Evolutionary conservation across 2,329 filamentous ascomycete genomes (phyloP).

Genomic region (Nemania abortiva): DNA sequence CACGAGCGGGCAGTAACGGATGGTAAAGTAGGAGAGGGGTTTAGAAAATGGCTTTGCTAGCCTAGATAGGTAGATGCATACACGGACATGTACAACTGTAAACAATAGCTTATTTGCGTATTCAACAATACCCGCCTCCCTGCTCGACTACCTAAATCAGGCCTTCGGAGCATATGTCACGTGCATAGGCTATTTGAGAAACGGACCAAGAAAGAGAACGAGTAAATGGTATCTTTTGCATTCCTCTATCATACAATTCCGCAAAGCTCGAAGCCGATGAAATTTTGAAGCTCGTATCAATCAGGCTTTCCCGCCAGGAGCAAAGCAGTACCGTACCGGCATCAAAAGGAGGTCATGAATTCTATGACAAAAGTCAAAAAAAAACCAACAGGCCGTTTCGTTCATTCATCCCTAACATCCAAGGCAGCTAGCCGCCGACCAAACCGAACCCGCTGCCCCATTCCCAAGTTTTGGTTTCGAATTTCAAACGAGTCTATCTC

Average conservation of each 20-base stretch:
- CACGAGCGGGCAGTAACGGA: slow-evolving; percentile 52
- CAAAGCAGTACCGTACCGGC: slow-evolving; percentile 31
- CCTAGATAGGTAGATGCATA: too few relatives aligned
- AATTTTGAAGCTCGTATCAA: slow-evolving; percentile 31
- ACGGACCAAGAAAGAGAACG: slow-evolving; percentile 5
- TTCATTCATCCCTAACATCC: slow-evolving; percentile 30
- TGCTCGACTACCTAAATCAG: too few relatives aligned
- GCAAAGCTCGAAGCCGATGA: slow-evolving; percentile 31
- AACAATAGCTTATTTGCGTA: too few relatives aligned
- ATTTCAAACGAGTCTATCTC: slow-evolving; percentile 33
- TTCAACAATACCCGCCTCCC: too few relatives aligned
- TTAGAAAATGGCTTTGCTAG: not conserved
- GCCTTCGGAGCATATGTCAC: not conserved
- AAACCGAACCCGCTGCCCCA: slow-evolving; percentile 27
- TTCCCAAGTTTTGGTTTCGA: slow-evolving; percentile 24
- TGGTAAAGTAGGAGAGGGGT: not conserved
- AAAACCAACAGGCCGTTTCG: slow-evolving; percentile 20
- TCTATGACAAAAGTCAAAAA: slow-evolving; percentile 36
- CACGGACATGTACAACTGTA: too few relatives aligned
- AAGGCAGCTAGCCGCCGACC: slow-evolving; percentile 29
- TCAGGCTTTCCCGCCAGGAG: slow-evolving; percentile 25
- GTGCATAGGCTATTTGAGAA: not conserved
- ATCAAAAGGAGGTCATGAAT: slow-evolving; percentile 26
- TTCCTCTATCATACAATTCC: slow-evolving; percentile 48
- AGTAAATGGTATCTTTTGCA: slow-evolving; percentile 40